Conservation (phyloP, 1,284 basidiomycete genomes). For the Rhodotorula sp. region DNA sequence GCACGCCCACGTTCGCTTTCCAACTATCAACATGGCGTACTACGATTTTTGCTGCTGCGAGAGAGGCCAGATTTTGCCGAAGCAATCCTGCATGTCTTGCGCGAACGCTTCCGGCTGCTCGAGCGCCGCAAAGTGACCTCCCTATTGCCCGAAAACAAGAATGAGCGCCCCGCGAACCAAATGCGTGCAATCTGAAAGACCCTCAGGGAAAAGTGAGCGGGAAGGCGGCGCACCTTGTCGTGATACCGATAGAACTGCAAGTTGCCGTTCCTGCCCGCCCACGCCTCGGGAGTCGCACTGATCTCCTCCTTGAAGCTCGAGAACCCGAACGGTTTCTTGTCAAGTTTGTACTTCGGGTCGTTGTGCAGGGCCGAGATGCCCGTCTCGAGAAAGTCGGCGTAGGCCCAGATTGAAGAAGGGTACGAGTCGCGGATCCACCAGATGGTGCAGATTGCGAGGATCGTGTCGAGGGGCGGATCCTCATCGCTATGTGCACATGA, state of each 20-base stretch:
- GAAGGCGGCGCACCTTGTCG: slow-evolving; percentile 43
- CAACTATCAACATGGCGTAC: neutral
- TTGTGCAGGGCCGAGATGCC: slow-evolving; percentile 38
- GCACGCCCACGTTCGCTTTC: no score
- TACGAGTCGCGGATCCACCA: slow-evolving; percentile 52
- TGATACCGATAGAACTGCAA: slow-evolving; percentile 49
- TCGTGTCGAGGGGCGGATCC: slow-evolving; percentile 42
- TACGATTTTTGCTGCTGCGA: neutral
- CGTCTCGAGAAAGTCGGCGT: slow-evolving; percentile 44
- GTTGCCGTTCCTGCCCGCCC: slow-evolving; percentile 49
- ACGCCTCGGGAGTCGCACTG: slow-evolving; percentile 47
- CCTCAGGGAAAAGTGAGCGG: slow-evolving; percentile 3
- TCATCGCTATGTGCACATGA: slow-evolving; percentile 34
- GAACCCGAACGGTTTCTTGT: slow-evolving; percentile 50
- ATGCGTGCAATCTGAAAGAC: no score
- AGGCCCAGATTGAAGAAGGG: slow-evolving; percentile 52
- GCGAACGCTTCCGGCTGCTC: slow-evolving; percentile 50
- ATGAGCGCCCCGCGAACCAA: no score
- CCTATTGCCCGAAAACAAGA: slow-evolving; percentile 26
- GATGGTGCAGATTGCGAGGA: slow-evolving; percentile 49
- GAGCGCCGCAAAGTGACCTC: slow-evolving; percentile 51
- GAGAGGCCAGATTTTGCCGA: slow-evolving; percentile 41
- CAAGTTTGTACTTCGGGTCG: slow-evolving; percentile 42
- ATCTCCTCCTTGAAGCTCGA: slow-evolving; percentile 51
- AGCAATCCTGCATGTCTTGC: slow-evolving; percentile 48